Evolutionary conservation across 2,329 filamentous ascomycete species (phyloP).

Genomic region (Cercospora berteroae): DNA sequence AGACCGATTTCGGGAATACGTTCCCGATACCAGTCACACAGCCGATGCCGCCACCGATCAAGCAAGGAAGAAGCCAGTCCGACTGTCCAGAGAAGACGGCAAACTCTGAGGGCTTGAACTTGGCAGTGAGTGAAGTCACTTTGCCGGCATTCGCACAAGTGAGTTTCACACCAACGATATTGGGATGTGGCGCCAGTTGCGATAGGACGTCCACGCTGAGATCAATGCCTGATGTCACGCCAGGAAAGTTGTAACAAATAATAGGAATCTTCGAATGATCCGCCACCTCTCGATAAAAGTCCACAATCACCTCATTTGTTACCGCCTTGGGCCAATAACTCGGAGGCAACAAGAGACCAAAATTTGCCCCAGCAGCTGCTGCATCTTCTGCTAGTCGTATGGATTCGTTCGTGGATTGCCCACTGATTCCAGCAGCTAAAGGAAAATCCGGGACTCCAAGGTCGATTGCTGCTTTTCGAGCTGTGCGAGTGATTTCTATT

Average conservation of each 20-base stretch:
- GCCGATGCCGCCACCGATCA: constrained; percentile 49
- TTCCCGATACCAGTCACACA: constrained; percentile 55
- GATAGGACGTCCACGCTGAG: constrained; percentile 63
- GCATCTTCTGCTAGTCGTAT: constrained; percentile 42
- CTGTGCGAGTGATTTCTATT: constrained; percentile 43
- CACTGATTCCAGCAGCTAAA: constrained; percentile 48
- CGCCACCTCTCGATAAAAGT: constrained; percentile 42
- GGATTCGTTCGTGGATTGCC: constrained; percentile 40
- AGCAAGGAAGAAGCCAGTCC: constrained; percentile 59
- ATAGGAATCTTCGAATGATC: constrained; percentile 36
- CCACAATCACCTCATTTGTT: constrained; percentile 37
- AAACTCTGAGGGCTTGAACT: constrained; percentile 56
- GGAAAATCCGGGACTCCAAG: constrained; percentile 41
- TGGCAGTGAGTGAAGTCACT: constrained; percentile 54
- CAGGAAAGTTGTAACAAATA: constrained; percentile 54
- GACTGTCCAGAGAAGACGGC: constrained; percentile 65
- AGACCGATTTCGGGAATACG: constrained; percentile 55
- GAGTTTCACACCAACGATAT: constrained; percentile 64
- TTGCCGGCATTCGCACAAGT: constrained; percentile 63
- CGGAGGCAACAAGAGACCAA: constrained; percentile 42
- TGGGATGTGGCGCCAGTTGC: constrained; percentile 52
- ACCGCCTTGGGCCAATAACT: constrained; percentile 45
- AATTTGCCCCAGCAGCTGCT: constrained; percentile 41
- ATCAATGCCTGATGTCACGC: constrained; percentile 65
- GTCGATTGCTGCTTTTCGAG: constrained; percentile 42